These are phyloP conservation scores for Sinapis alba DNA, from an alignment of 441 rosid genomes.

Conservation along the genomic window DNA sequence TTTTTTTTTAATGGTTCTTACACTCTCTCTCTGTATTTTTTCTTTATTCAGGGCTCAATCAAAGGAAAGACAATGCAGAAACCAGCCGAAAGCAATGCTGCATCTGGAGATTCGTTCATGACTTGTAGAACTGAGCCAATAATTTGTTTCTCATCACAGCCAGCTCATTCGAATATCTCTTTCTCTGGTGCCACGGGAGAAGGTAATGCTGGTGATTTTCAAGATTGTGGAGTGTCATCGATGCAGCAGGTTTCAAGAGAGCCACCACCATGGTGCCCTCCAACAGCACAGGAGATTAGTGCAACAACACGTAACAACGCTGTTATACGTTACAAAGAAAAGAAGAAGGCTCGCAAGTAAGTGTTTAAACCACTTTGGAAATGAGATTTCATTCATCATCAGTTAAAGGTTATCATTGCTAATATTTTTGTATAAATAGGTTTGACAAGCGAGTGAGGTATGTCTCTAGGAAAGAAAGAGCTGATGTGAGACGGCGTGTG, in stretches of 20 bases:
- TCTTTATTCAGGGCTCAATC: constrained; percentile 45
- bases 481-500: constrained; percentile 93
- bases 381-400: background rate
- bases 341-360: constrained; percentile 92
- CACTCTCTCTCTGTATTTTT: background rate
- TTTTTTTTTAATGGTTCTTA: background rate
- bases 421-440: constrained; percentile 43
- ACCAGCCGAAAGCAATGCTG: constrained; percentile 77
- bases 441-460: constrained; percentile 92
- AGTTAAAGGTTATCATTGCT: background rate
- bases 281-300: constrained; percentile 56
- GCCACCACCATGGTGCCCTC: constrained; percentile 81
- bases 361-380: constrained; percentile 27
- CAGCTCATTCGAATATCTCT: constrained; percentile 68
- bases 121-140: constrained; percentile 76
- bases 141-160: constrained; percentile 57
- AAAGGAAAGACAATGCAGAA: constrained; percentile 49
- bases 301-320: constrained; percentile 77
- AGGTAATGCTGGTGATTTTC: constrained; percentile 69
- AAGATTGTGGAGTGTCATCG: constrained; percentile 85
- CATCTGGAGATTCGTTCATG: constrained; percentile 67
- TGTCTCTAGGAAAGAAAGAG: constrained; percentile 94
- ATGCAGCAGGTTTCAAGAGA: constrained; percentile 75
- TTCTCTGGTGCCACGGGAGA: constrained; percentile 90
- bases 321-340: constrained; percentile 91